Conservation (phyloP, 306 rosid species). For the Dryas drummondii region DNA sequence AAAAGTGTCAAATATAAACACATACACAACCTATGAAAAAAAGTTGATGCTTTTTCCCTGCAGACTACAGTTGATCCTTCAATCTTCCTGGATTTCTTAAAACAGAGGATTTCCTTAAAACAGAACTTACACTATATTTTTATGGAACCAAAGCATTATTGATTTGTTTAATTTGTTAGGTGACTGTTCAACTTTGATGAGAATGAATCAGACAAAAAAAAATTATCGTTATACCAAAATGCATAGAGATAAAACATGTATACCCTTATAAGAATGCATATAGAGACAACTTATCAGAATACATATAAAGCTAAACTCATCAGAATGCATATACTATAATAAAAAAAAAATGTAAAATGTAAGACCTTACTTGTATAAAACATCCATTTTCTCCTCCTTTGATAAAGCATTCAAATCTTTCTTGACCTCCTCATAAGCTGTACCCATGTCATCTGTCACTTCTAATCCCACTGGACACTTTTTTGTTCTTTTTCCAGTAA, state of each 20-base stretch:
- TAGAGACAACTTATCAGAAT: not conserved
- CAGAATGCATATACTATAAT: not conserved
- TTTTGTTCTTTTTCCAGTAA: constrained; percentile 35
- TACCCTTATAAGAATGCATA: no score
- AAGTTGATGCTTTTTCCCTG: not conserved
- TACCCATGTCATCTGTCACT: constrained; percentile 33
- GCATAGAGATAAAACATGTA: not conserved
- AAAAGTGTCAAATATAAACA: not conserved
- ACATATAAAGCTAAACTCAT: not conserved
- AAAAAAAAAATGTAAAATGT: not conserved
- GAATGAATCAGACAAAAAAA: not conserved
- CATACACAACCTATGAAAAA: not conserved
- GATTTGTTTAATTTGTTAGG: not conserved
- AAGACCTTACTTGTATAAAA: constrained; percentile 49
- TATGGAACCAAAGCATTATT: not conserved
- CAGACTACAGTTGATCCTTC: no score
- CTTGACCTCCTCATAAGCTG: constrained; percentile 44
- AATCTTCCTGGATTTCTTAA: no score
- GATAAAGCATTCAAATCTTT: constrained; percentile 71
- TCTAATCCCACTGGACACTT: constrained; percentile 24
- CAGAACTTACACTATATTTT: no score
- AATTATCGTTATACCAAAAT: not conserved
- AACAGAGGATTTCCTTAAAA: no score
- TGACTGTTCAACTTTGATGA: not conserved
- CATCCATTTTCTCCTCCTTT: constrained; percentile 72